Base-by-base conservation (phyloP, 2,329 filamentous ascomycete genomes). In the Periconia digitata region DNA sequence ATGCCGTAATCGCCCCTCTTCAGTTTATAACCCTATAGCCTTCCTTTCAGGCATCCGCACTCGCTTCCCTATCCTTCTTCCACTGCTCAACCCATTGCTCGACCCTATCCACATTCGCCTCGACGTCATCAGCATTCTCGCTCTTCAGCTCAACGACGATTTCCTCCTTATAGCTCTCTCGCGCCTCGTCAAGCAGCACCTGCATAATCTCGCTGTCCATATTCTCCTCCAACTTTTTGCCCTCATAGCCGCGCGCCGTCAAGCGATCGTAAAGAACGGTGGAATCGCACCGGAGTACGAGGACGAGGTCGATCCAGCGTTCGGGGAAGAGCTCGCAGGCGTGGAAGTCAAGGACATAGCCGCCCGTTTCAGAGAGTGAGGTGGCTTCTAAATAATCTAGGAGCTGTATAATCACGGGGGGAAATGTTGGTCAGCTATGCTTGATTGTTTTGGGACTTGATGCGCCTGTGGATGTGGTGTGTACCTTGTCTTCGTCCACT, bases 121-220 rank as follows among this genome's bases (percentile, higher is more conserved):
- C 92, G 71, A 99, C 87, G 72, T 96, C 89, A 43, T 92, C 89
- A 36, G 90, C 87, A 45, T 81, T 82, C 67, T 95, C 87, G 72
- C 92, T 97, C 64, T 78, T 84, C 64, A 99, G 75, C 72, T 96
- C 91, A 21, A 97, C 88, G 32, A 99, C 87, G 59, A 95, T 89
- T 66, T 94, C 85, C 71, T 88, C 84, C 45, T 90, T 88, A 64
- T 92, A 99, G 10, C 87, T 84, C 55, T 96, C 92, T 51, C 85
- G 79, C 24, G 94, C 94, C 76, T 99, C 94, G 59, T 96, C 87
- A 17, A 95, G 77, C 47, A 99, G 76, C 21, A 97, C 90, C 66
- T 96, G 88, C 86, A 99, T 97, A 67, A 99, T 97, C 76, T 99
- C 94, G 23, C 90, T 88, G 72, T 99, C 94, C 51, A 99, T 77